These are phyloP conservation scores for Leonotis leonurus DNA, from an alignment of 257 asterid species.

Conservation along the genomic window DNA sequence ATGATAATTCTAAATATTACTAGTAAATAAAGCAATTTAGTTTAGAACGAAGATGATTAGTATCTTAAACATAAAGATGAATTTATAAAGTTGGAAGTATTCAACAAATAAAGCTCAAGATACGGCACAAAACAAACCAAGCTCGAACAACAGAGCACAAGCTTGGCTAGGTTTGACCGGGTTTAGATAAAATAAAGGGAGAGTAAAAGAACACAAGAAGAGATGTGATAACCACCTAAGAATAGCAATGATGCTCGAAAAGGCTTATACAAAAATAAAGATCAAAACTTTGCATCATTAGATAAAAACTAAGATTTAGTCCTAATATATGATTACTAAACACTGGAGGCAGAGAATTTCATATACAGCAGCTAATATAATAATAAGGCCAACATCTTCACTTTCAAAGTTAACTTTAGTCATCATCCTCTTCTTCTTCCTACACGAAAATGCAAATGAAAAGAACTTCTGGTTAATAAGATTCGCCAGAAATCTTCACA, in stretches of 20 bases:
- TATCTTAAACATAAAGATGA: no score
- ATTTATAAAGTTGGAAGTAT: no score
- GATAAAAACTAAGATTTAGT: neutral
- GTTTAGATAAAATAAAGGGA: neutral
- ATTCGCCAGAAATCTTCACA: neutral
- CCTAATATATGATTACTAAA: neutral
- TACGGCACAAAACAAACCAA: no score
- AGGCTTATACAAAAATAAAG: neutral
- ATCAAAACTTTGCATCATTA: neutral
- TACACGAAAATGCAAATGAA: neutral
- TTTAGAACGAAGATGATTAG: no score
- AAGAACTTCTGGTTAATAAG: neutral
- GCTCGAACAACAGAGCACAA: no score
- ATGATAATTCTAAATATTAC: no score
- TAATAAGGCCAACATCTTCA: neutral
- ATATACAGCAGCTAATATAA: neutral
- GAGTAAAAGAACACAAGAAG: neutral
- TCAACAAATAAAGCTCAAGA: no score
- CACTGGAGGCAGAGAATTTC: neutral
- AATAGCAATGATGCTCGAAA: neutral
- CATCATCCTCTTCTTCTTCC: slow-evolving; percentile 57
- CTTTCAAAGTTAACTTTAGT: slow-evolving; percentile 9
- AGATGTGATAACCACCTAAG: neutral
- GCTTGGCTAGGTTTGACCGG: no score
- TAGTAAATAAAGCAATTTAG: no score